phyloP scores from a whole-genome alignment of 257 asterid species.

The Catharanthus roseus region DNA sequence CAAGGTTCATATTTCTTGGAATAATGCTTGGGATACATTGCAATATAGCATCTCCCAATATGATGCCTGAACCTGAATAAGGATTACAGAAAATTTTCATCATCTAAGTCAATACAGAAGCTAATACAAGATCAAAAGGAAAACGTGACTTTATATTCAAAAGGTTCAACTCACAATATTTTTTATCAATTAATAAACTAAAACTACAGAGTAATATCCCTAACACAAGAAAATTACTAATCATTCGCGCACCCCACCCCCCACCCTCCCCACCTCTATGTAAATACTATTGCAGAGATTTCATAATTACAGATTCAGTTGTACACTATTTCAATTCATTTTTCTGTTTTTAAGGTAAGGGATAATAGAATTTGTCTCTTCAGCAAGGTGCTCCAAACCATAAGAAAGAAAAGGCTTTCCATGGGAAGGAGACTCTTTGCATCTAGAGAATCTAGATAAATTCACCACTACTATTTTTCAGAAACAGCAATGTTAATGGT shows the following conservation, averaged over 20 bases:
- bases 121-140: constrained; percentile 1
- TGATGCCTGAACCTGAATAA: constrained; percentile 3
- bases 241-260: too few relatives aligned
- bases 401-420: background rate
- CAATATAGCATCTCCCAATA: constrained; percentile 9
- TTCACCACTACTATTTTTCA: background rate
- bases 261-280: too few relatives aligned
- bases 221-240: background rate
- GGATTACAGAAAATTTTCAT: constrained; percentile 7
- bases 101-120: constrained; percentile 1
- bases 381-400: background rate
- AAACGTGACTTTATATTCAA: background rate
- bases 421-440: background rate
- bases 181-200: background rate
- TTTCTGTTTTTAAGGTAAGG: too few relatives aligned
- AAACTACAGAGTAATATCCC: background rate
- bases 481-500: background rate
- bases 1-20: constrained; percentile 9
- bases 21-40: constrained; percentile 11
- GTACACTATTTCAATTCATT: too few relatives aligned
- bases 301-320: background rate
- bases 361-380: background rate
- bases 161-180: background rate
- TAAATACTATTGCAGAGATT: background rate
- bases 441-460: background rate